A percentile compares a stretch with the other conserved stretches of the same genome.
Evolutionary conservation across 1,139 yeast species (phyloP).

Genomic region (Scheffersomyces segobiensis): DNA sequence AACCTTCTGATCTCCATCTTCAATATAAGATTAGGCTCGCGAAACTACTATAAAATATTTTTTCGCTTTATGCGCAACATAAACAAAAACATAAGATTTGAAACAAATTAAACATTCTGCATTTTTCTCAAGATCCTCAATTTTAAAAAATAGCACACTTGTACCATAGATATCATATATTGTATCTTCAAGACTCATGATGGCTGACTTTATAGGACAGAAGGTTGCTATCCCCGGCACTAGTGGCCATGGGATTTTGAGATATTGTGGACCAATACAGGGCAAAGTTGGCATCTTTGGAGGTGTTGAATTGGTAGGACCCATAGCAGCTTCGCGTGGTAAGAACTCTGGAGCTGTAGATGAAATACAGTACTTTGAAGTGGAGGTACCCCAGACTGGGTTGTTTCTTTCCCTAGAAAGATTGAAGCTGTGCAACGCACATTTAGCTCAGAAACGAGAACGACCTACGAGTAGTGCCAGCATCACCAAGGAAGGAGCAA

Average conservation of each 20-base stretch:
- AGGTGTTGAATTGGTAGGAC: conserved; percentile 78
- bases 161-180: not conserved
- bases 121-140: not conserved
- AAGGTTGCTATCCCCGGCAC: conserved; percentile 47
- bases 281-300: conserved; percentile 80
- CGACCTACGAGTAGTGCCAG: not conserved
- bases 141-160: not conserved
- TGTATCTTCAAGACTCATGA: not conserved
- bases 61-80: not conserved
- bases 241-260: conserved; percentile 57
- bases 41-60: too few species aligned
- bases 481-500: not conserved
- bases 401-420: conserved; percentile 72
- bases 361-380: conserved; percentile 47
- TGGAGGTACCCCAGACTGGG: conserved; percentile 65
- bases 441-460: conserved; percentile 4
- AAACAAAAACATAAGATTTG: not conserved
- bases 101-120: not conserved
- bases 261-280: conserved; percentile 72
- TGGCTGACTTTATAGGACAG: conserved; percentile 28
- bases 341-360: conserved; percentile 48
- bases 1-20: too few species aligned
- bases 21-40: not conserved
- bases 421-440: conserved; percentile 45
- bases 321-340: conserved; percentile 49